Percentiles rank a stretch among this genome's conserved stretches.
Conservation (phyloP, 2,329 filamentous ascomycete species). For the Pseudogymnoascus sp. region DNA sequence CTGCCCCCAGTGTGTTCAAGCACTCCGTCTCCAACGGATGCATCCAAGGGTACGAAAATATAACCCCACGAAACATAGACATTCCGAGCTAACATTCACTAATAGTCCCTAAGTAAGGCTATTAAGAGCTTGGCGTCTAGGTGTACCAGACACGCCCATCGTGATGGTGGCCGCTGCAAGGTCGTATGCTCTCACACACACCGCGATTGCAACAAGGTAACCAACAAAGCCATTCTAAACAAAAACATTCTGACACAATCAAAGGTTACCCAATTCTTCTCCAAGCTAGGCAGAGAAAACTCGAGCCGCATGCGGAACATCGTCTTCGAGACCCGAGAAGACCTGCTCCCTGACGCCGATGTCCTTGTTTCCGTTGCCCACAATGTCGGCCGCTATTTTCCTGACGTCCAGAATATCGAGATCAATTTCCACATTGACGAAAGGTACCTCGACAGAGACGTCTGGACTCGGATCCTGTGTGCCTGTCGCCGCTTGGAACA, state of each 20-base stretch:
- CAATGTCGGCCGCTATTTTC: constrained; percentile 3
- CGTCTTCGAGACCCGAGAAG: background rate
- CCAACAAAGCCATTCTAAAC: background rate
- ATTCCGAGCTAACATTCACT: background rate
- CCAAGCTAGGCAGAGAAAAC: background rate
- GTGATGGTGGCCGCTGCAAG: background rate
- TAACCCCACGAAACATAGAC: no score
- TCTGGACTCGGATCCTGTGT: background rate
- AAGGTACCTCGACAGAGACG: background rate
- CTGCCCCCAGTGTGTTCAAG: background rate
- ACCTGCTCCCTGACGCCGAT: background rate
- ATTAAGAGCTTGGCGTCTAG: background rate
- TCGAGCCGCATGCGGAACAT: background rate
- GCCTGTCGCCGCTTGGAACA: background rate
- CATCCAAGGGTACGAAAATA: background rate
- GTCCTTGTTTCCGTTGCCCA: constrained; percentile 1
- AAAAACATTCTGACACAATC: background rate
- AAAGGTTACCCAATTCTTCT: constrained; percentile 7
- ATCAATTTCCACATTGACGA: constrained; percentile 1
- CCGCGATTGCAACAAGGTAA: background rate
- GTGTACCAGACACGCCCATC: background rate
- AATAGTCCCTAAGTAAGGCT: background rate
- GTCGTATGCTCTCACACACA: background rate
- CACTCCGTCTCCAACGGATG: background rate
- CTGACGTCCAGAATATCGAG: constrained; percentile 3